A percentile compares a stretch with the other conserved stretches of the same genome.
Evolutionary conservation across 495 filamentous ascomycete species (phyloP).

Genomic region (Aspergillus homomorphus): DNA sequence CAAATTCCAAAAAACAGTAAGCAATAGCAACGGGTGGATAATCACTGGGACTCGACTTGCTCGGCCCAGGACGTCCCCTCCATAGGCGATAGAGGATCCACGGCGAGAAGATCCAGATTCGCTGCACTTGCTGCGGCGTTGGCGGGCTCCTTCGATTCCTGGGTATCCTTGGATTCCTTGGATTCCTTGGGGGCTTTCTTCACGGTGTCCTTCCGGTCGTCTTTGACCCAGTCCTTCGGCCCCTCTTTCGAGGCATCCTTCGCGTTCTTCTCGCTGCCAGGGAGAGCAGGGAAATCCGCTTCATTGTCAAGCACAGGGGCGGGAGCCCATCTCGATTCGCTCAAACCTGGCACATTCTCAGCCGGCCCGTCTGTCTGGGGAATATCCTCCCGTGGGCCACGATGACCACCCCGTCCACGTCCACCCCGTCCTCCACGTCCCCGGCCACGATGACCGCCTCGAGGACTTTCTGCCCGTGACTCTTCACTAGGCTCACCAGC

Average conservation of each 20-base stretch:
- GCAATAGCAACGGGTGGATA: not conserved
- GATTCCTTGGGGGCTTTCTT: not conserved
- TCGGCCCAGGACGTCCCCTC: conserved; percentile 31
- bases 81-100: conserved; percentile 22
- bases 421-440: conserved; percentile 31
- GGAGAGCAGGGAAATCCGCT: conserved; percentile 44
- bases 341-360: conserved; percentile 17
- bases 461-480: not conserved
- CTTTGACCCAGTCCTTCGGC: not conserved
- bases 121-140: not conserved
- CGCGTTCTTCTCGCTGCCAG: conserved; percentile 27
- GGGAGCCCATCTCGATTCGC: conserved; percentile 15
- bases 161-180: not conserved
- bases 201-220: not conserved
- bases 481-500: conserved; percentile 21
- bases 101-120: conserved; percentile 10
- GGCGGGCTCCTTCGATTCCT: not conserved
- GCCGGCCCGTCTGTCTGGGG: conserved; percentile 12
- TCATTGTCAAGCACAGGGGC: conserved; percentile 32
- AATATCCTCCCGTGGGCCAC: conserved; percentile 27
- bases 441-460: conserved; percentile 19
- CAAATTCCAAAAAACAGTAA: not conserved
- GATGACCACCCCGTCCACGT: conserved; percentile 34
- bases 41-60: conserved; percentile 23
- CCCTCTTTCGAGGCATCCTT: conserved; percentile 7